Conservation (phyloP, 1,284 basidiomycete species). For the Tilletia walkeri region DNA sequence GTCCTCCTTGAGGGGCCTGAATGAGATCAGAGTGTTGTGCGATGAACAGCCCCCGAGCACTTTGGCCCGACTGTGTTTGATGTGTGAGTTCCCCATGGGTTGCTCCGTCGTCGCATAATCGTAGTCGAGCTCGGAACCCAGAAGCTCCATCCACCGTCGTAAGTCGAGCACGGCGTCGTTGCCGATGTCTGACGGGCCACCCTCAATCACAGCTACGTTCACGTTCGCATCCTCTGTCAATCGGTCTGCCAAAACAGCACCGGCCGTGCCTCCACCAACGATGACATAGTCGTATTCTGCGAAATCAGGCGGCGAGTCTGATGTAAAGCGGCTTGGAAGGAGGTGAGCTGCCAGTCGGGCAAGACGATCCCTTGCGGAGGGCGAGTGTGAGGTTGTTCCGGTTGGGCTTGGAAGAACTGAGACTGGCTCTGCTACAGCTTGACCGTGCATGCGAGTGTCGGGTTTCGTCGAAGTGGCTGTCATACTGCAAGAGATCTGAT, state of each 20-base stretch:
- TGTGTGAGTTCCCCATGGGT: slow-evolving; percentile 56
- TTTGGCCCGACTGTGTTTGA: slow-evolving; percentile 53
- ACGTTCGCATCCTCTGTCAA: slow-evolving; percentile 53
- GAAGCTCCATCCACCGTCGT: slow-evolving; percentile 54
- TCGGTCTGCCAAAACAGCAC: slow-evolving; percentile 55
- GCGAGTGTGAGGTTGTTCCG: no score
- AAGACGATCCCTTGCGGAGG: no score
- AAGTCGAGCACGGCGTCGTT: slow-evolving; percentile 53
- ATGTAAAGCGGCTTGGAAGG: not conserved
- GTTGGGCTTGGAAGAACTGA: no score
- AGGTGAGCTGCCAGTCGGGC: no score
- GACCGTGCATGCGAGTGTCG: no score
- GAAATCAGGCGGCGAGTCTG: not conserved
- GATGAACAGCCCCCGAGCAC: slow-evolving; percentile 56
- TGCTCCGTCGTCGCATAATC: slow-evolving; percentile 54
- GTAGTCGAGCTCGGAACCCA: slow-evolving; percentile 56
- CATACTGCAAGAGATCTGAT: no score
- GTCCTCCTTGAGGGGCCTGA: slow-evolving; percentile 56
- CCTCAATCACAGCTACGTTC: slow-evolving; percentile 55
- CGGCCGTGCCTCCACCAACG: slow-evolving; percentile 53
- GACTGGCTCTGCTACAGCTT: no score
- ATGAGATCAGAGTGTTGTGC: slow-evolving; percentile 57
- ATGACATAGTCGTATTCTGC: slow-evolving; percentile 35
- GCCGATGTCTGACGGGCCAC: slow-evolving; percentile 52
- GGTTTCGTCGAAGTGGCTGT: no score